These are phyloP conservation scores for Cladosporium colombiae DNA, from an alignment of 2,329 filamentous ascomycete genomes.

Conservation along the genomic window DNA sequence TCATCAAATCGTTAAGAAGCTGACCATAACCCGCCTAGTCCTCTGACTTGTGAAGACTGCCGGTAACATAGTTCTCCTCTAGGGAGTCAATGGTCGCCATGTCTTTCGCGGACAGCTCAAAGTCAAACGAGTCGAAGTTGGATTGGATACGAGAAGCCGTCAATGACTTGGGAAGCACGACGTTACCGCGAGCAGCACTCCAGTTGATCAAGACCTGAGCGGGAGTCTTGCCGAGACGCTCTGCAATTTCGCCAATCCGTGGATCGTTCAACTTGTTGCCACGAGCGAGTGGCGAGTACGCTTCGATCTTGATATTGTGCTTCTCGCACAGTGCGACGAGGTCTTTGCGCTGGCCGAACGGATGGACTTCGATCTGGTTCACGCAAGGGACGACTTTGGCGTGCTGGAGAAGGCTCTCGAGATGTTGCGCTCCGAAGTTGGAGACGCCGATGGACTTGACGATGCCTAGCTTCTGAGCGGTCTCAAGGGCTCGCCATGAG, in stretches of 20 bases:
- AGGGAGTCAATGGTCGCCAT: constrained; percentile 15
- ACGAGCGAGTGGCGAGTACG: constrained; percentile 60
- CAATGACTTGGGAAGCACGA: constrained; percentile 57
- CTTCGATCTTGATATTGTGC: constrained; percentile 66
- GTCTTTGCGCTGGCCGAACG: constrained; percentile 35
- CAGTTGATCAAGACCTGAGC: constrained; percentile 52
- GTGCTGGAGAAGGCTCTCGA: constrained; percentile 54
- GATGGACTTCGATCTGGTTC: constrained; percentile 52
- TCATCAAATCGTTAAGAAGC: constrained; percentile 3
- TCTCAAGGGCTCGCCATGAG: constrained; percentile 70
- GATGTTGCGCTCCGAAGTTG: constrained; percentile 64
- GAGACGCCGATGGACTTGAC: constrained; percentile 74
- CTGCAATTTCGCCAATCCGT: constrained; percentile 48
- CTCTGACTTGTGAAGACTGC: constrained; percentile 14
- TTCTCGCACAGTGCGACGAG: constrained; percentile 44
- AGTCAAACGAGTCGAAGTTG: constrained; percentile 67
- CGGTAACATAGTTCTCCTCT: constrained; percentile 18
- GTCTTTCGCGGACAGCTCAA: constrained; percentile 44
- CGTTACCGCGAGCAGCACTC: constrained; percentile 50
- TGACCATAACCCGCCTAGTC: not conserved
- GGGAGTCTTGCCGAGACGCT: constrained; percentile 50
- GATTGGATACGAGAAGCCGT: constrained; percentile 67
- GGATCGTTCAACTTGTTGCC: constrained; percentile 51
- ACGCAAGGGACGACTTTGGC: constrained; percentile 58
- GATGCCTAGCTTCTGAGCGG: constrained; percentile 59